Conservation (phyloP, 768 basidiomycete species). For the Leccinum sublutescens region DNA sequence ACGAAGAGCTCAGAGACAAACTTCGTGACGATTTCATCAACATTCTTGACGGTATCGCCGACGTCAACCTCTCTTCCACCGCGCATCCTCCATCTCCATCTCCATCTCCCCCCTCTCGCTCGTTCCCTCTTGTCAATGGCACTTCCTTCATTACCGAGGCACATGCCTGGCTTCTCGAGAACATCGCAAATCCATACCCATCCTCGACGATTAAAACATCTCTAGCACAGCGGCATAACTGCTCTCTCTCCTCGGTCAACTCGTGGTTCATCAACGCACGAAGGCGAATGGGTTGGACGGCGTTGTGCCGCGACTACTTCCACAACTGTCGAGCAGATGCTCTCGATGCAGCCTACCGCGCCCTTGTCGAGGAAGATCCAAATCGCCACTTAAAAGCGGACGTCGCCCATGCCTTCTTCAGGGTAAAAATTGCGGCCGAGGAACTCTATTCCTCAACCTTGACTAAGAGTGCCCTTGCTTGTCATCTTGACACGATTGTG, state of each 20-base stretch:
- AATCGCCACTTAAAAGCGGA: background rate
- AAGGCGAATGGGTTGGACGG: conserved; percentile 52
- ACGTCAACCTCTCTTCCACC: background rate
- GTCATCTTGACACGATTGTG: conserved; percentile 30
- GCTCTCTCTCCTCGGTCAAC: conserved; percentile 34
- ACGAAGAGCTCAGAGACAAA: background rate
- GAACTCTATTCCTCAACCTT: conserved; percentile 21
- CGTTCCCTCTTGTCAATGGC: too few species aligned
- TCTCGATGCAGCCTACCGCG: conserved; percentile 26
- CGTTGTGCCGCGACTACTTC: conserved; percentile 31
- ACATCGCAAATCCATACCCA: conserved; percentile 54
- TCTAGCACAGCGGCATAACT: conserved; percentile 28
- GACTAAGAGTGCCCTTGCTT: conserved; percentile 28
- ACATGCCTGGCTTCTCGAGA: conserved; percentile 32
- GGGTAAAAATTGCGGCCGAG: conserved; percentile 28
- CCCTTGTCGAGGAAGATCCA: conserved; percentile 18
- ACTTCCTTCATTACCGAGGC: too few species aligned
- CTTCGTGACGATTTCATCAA: background rate
- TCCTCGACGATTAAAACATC: conserved; percentile 23
- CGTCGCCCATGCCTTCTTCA: conserved; percentile 24
- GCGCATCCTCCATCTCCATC: background rate
- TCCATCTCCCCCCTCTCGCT: too few species aligned
- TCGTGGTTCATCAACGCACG: conserved; percentile 48
- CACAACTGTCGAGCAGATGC: conserved; percentile 18
- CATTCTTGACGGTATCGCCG: too few species aligned